Evolutionary conservation across 2,329 filamentous ascomycete genomes (phyloP).

Genomic region (Xylariaceae sp.): DNA sequence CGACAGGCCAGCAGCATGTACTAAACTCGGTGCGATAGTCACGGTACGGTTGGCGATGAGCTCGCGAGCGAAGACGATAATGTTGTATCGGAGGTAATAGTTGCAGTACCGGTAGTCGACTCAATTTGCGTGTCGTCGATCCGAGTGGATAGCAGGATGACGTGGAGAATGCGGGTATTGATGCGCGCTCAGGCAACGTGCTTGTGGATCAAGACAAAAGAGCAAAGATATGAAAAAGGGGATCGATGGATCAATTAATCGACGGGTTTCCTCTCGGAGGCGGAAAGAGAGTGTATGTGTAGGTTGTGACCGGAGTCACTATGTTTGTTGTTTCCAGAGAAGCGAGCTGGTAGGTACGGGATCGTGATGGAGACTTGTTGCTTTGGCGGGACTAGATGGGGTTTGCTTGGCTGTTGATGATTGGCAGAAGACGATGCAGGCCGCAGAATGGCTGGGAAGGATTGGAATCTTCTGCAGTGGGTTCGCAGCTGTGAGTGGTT

Average conservation of each 20-base stretch:
- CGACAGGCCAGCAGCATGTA: constrained; percentile 4
- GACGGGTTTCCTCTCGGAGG: not conserved
- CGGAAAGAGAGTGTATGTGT: not conserved
- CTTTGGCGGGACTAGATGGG: constrained; percentile 6
- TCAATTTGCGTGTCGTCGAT: constrained; percentile 16
- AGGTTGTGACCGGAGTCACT: not conserved
- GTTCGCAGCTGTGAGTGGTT: constrained; percentile 3
- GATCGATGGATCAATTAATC: not conserved
- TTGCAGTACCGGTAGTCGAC: constrained; percentile 4
- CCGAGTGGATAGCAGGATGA: constrained; percentile 9
- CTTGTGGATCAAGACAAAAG: constrained; percentile 1
- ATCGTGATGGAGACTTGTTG: constrained; percentile 4
- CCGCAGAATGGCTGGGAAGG: constrained; percentile 7
- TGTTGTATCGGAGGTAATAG: constrained; percentile 3
- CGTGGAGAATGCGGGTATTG: constrained; percentile 16
- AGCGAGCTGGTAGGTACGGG: not conserved
- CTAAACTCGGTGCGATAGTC: constrained; percentile 1
- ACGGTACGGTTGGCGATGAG: not conserved
- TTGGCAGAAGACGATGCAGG: constrained; percentile 11
- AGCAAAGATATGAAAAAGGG: constrained; percentile 1
- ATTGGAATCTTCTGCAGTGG: not conserved
- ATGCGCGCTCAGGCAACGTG: constrained; percentile 8
- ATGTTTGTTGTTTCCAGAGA: not conserved
- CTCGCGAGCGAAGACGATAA: not conserved
- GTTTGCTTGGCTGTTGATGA: constrained; percentile 2